A percentile compares a stretch with the other conserved stretches of the same genome.
Conservation (phyloP, 306 rosid species). For the Glycine soja region DNA sequence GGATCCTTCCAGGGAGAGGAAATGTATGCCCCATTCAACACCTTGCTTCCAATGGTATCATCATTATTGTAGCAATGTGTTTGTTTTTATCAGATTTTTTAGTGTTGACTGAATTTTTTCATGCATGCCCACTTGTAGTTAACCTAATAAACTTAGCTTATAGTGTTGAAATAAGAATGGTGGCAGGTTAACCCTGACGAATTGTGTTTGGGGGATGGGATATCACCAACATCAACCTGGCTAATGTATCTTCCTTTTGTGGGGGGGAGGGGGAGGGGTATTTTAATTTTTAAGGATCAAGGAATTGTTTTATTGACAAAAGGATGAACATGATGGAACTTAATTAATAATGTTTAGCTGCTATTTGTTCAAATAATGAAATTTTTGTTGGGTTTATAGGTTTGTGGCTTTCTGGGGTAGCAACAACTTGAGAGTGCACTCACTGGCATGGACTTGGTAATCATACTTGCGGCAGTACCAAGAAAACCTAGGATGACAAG, state of each 20-base stretch:
- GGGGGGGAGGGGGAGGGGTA: background rate
- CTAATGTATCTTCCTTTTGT: too few relatives aligned
- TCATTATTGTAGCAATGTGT: background rate
- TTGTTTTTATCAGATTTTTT: background rate
- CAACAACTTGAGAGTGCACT: slow-evolving; percentile 87
- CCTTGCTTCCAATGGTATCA: slow-evolving; percentile 92
- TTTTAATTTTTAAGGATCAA: slow-evolving; percentile 1
- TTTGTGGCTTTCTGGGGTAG: slow-evolving; percentile 88
- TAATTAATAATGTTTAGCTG: slow-evolving; percentile 20
- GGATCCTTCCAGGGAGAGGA: slow-evolving; percentile 96
- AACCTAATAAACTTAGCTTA: background rate
- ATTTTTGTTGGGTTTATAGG: slow-evolving; percentile 53
- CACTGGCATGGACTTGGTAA: slow-evolving; percentile 84
- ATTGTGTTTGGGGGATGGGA: slow-evolving; percentile 99
- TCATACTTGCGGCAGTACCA: slow-evolving; percentile 94
- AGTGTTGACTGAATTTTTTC: background rate
- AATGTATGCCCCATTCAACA: slow-evolving; percentile 93
- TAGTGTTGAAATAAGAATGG: too few relatives aligned
- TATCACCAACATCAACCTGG: slow-evolving; percentile 91
- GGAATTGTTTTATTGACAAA: slow-evolving; percentile 12
- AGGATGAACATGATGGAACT: background rate
- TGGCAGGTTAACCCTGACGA: slow-evolving; percentile 93
- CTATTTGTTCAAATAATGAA: slow-evolving; percentile 27
- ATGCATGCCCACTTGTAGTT: background rate
- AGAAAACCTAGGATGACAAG: slow-evolving; percentile 99